Percentiles rank a stretch among this genome's conserved stretches.
Conservation (phyloP, 495 filamentous ascomycete species). For the Daldinia bambusicola region DNA sequence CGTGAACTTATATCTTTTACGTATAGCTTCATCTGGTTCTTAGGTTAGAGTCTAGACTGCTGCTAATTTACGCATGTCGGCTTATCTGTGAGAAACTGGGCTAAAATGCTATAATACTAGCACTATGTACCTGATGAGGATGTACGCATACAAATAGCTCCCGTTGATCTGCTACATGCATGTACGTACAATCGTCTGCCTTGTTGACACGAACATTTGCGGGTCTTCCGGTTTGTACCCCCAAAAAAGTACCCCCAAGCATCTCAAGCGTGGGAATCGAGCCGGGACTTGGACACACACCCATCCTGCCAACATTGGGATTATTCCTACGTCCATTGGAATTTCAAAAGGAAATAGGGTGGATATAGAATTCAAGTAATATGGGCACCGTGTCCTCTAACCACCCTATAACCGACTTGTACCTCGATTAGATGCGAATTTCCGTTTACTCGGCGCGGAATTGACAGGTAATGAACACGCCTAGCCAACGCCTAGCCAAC, state of each 20-base stretch:
- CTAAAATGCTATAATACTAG: not conserved
- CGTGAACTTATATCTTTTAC: not conserved
- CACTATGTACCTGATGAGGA: not conserved
- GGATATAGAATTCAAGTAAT: not conserved
- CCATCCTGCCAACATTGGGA: not conserved
- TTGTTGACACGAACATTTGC: conserved; percentile 24
- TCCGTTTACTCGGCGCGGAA: not conserved
- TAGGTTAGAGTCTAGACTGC: not conserved
- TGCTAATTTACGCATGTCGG: not conserved
- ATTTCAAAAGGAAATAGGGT: conserved; percentile 2
- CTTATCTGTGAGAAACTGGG: conserved; percentile 16
- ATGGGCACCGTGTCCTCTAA: not conserved
- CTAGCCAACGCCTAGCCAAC: too few relatives aligned
- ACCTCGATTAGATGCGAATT: not conserved
- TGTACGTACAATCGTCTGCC: conserved; percentile 20
- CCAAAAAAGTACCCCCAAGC: not conserved
- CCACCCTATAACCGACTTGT: not conserved
- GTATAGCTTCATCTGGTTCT: not conserved
- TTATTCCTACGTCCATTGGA: not conserved
- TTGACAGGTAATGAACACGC: not conserved
- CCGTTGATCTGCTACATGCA: conserved; percentile 32
- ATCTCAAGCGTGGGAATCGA: conserved; percentile 1
- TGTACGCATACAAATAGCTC: conserved; percentile 25
- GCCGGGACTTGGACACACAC: not conserved
- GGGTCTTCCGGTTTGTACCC: conserved; percentile 13